These are phyloP conservation scores for Coriolopsis trogii DNA, from an alignment of 1,284 basidiomycete species.

Conservation along the genomic window DNA sequence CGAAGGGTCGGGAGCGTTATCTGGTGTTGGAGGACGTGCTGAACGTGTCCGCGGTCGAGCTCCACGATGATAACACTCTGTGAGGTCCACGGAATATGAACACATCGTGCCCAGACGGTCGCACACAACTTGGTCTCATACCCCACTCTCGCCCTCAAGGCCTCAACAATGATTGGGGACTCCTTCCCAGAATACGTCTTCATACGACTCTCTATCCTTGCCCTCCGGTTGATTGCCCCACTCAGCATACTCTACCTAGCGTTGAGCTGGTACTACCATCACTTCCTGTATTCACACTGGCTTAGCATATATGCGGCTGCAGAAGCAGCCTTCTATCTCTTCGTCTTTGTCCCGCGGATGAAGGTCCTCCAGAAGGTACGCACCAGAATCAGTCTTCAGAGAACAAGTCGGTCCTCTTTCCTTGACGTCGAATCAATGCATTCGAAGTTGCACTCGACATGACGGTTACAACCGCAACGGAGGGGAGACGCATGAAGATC, in stretches of 20 bases:
- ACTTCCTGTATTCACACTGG: conserved; percentile 35
- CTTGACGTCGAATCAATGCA: background rate
- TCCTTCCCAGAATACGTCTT: conserved; percentile 55
- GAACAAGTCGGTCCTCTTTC: background rate
- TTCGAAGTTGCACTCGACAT: too few relatives aligned
- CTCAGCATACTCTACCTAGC: conserved; percentile 46
- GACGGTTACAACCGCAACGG: too few relatives aligned
- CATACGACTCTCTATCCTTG: conserved; percentile 50
- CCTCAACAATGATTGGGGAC: conserved; percentile 38
- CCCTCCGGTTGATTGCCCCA: conserved; percentile 52
- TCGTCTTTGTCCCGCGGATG: conserved; percentile 52
- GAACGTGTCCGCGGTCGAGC: conserved; percentile 10
- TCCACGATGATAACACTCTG: conserved; percentile 13
- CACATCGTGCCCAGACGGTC: background rate
- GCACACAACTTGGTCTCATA: too few relatives aligned
- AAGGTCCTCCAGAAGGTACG: conserved; percentile 50
- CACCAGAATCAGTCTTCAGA: too few relatives aligned
- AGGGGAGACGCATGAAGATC: too few relatives aligned
- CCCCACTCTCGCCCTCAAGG: too few relatives aligned
- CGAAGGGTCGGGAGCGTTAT: too few relatives aligned
- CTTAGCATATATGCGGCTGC: conserved; percentile 39
- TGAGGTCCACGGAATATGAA: background rate
- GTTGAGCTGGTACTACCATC: conserved; percentile 30
- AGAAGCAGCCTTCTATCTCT: conserved; percentile 52
- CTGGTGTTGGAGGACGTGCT: background rate